Conservation (phyloP, 805 yeast species). For the Ogataea methylovora region DNA sequence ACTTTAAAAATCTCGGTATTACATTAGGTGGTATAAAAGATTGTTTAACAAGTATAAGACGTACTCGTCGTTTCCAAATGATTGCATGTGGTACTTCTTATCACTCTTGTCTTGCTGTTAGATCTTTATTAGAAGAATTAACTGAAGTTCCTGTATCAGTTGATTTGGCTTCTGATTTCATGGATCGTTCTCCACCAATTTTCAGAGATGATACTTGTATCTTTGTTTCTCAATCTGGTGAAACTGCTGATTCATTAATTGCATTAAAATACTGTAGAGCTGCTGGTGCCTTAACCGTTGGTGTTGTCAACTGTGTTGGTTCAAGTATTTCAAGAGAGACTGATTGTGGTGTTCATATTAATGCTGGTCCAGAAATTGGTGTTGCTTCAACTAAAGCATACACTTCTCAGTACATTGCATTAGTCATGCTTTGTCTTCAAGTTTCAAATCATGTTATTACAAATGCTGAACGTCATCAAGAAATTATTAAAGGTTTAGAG, state of each 20-base stretch:
- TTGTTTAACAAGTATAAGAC: conserved; percentile 80
- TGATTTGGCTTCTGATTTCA: conserved; percentile 89
- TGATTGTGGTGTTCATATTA: conserved; percentile 98
- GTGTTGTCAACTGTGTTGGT: conserved; percentile 96
- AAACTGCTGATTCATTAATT: conserved; percentile 94
- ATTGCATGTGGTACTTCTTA: conserved; percentile 99
- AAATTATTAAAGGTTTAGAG: conserved; percentile 80
- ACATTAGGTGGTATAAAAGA: conserved; percentile 86
- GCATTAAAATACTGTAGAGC: conserved; percentile 94
- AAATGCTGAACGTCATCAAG: conserved; percentile 64
- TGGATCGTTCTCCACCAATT: conserved; percentile 93
- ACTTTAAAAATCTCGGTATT: conserved; percentile 70
- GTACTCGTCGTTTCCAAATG: conserved; percentile 94
- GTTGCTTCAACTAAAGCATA: conserved; percentile 99
- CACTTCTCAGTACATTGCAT: conserved; percentile 95
- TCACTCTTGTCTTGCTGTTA: conserved; percentile 95
- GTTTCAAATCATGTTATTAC: conserved; percentile 88
- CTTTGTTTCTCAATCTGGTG: conserved; percentile 98
- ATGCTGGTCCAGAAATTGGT: conserved; percentile 99
- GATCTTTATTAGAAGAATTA: conserved; percentile 93
- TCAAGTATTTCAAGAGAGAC: conserved; percentile 95
- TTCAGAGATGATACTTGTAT: conserved; percentile 97
- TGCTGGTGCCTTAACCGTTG: conserved; percentile 95
- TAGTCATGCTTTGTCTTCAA: conserved; percentile 95
- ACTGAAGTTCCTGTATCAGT: conserved; percentile 92